A percentile compares a stretch with the other conserved stretches of the same genome.
These are phyloP conservation scores for Salix suchowensis DNA, from an alignment of 345 rosid genomes.

Conservation along the genomic window DNA sequence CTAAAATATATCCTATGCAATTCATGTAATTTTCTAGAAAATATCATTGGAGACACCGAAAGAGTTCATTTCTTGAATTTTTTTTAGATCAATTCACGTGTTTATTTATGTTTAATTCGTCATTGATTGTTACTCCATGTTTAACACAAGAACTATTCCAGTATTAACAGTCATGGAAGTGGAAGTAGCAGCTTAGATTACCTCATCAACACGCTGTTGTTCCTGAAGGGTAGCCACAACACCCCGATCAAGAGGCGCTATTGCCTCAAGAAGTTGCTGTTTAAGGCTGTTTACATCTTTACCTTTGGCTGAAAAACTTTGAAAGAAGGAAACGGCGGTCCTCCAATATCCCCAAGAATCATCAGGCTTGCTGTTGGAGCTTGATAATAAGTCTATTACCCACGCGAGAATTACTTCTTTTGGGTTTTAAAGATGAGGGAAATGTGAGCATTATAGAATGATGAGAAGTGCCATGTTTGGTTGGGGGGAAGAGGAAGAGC, in stretches of 20 bases:
- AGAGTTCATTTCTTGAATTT: no score
- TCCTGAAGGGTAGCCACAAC: slow-evolving; percentile 37
- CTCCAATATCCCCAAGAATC: slow-evolving; percentile 16
- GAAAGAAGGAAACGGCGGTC: slow-evolving; percentile 30
- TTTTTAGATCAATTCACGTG: no score
- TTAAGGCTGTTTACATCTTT: slow-evolving; percentile 27
- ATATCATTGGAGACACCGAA: no score
- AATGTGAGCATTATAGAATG: background rate
- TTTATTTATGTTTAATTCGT: background rate
- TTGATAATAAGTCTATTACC: background rate
- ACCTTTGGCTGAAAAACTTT: slow-evolving; percentile 14
- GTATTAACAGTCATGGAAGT: background rate
- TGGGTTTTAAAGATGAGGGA: background rate
- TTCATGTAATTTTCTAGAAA: no score
- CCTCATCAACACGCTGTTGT: slow-evolving; percentile 35
- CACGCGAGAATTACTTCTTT: background rate
- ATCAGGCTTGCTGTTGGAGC: background rate
- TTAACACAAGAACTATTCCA: background rate
- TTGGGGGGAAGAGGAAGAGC: background rate
- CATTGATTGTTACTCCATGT: background rate
- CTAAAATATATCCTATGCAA: no score
- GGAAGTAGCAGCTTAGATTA: slow-evolving; percentile 1
- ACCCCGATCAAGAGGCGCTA: slow-evolving; percentile 47
- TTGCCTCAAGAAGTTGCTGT: slow-evolving; percentile 34
- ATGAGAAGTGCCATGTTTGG: slow-evolving; percentile 1